Base-by-base conservation (phyloP, 345 rosid genomes). In the Barbarea vulgaris region DNA sequence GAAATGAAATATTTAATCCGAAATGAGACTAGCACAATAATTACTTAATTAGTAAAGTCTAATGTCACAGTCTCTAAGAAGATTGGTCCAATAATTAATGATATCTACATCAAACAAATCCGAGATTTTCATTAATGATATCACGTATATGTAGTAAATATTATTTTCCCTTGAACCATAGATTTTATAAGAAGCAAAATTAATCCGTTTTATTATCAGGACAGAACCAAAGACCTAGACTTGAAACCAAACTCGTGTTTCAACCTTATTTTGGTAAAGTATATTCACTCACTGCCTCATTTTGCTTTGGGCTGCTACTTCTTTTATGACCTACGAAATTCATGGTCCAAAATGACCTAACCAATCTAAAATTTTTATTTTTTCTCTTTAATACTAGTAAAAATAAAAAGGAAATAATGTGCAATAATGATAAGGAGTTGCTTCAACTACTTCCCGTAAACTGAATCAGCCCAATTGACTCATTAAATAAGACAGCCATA, bases 401-500 rank as follows among this genome's bases (percentile, higher is more conserved):
- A 3, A 4, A 46, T 24, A 46, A 12, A 10, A 58, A 62, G 10
- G 6, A 57, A 58, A 33, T 7, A 47, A 5, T 21, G 63, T 73
- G 70, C 47, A 63, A 63, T 73, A 73, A 73, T 64, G 77, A 33
- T 14, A 31, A 53, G 52, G 36, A 41, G 65, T 55, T 22, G 58
- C 71, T 53, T 74, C 77, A 74, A 74, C 77, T 55, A 65, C 77
- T 74, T 65, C 39, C 51, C 7, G 57, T 73, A 31, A 73, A 41
- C 33, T 55, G 72, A 34, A 65, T 74, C 65, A 65, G 57, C 65
- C 72, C 65, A 55, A 44, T 54, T 73, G 77, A 73, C 37, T 65
- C 72, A 65, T 74, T 74, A 44, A 74, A 74, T 72, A 74, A 56
- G 65, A 65, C 71, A 74, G 72, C 65, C 57, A 74, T 44, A 54